These are phyloP conservation scores for Amylocystis lapponica DNA, from an alignment of 768 basidiomycete species.

Conservation along the genomic window DNA sequence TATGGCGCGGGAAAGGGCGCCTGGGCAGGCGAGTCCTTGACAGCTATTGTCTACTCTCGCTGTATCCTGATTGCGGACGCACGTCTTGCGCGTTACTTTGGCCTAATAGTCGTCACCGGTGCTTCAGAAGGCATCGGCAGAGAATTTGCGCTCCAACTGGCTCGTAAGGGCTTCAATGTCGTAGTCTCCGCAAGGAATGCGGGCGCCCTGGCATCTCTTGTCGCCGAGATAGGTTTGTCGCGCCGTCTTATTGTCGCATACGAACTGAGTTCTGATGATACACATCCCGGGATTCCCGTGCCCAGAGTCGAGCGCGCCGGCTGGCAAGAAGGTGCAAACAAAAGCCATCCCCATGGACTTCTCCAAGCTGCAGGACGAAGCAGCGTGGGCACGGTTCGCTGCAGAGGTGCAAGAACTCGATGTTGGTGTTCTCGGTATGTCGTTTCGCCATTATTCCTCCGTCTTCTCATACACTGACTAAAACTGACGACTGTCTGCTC, in stretches of 20 bases:
- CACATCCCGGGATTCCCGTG: too few species aligned
- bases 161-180: conserved; percentile 82
- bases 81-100: background rate
- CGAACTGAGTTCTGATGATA: too few species aligned
- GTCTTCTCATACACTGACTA: background rate
- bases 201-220: conserved; percentile 54
- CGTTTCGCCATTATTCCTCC: background rate
- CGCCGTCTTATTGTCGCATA: too few species aligned
- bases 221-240: conserved; percentile 76
- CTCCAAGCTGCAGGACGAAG: conserved; percentile 44
- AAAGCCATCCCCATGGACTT: conserved; percentile 74
- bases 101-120: conserved; percentile 77
- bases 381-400: conserved; percentile 47
- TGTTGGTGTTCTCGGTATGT: conserved; percentile 73
- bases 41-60: background rate
- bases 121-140: conserved; percentile 95
- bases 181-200: conserved; percentile 77
- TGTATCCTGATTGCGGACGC: background rate
- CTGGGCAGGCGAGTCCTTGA: conserved; percentile 61
- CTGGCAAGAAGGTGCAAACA: conserved; percentile 41
- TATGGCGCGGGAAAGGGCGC: conserved; percentile 84
- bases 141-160: conserved; percentile 88
- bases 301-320: conserved; percentile 22
- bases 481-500: too few species aligned
- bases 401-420: conserved; percentile 46